Percentiles rank a stretch among this genome's conserved stretches.
These are phyloP conservation scores for Puccinia polysora DNA, from an alignment of 1,284 basidiomycete genomes.

Conservation along the genomic window DNA sequence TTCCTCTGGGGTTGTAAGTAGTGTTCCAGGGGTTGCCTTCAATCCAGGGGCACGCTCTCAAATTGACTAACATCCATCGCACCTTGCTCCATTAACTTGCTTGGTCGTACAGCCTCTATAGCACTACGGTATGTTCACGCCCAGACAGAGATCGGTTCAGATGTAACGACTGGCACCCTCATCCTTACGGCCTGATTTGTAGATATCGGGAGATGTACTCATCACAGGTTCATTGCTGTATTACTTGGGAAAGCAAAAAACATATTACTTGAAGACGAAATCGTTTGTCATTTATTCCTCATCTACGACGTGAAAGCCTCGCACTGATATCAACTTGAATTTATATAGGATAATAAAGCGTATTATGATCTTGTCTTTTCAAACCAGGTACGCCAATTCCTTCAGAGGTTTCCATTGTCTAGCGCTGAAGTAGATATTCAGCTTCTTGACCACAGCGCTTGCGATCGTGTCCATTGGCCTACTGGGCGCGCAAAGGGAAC, in stretches of 20 bases:
- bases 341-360: constrained; percentile 24
- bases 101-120: constrained; percentile 11
- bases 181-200: background rate
- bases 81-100: background rate
- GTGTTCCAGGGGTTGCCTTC: background rate
- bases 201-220: constrained; percentile 26
- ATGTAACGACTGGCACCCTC: background rate
- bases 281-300: background rate
- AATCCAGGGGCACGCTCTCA: background rate
- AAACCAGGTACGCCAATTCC: constrained; percentile 13
- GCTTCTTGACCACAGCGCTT: constrained; percentile 28
- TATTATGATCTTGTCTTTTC: constrained; percentile 27
- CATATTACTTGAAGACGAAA: constrained; percentile 21
- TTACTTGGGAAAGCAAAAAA: constrained; percentile 19
- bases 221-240: constrained; percentile 38
- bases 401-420: background rate
- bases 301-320: background rate
- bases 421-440: background rate
- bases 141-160: background rate
- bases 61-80: background rate
- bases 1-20: constrained; percentile 28
- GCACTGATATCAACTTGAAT: background rate
- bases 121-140: constrained; percentile 14
- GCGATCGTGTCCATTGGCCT: constrained; percentile 29
- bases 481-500: constrained; percentile 15